Percentiles rank a stretch among this genome's conserved stretches.
Evolutionary conservation across 2,329 filamentous ascomycete species (phyloP).

Genomic region (Leptosphaerulina australis): DNA sequence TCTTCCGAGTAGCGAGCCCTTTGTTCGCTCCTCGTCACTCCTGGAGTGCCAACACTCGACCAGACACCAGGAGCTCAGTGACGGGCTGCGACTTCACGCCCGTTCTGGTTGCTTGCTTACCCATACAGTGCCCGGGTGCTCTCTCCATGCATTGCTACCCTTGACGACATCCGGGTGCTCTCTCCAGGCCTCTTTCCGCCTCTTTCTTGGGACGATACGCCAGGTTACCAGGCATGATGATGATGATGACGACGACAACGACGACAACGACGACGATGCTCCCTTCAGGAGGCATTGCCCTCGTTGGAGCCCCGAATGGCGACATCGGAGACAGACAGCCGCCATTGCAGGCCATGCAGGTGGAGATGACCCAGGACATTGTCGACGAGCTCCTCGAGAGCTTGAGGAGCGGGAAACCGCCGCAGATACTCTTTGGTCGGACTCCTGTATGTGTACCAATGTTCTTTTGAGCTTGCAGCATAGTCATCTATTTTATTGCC

Average conservation of each 20-base stretch:
- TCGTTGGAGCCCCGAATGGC: slow-evolving; percentile 48
- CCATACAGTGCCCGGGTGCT: slow-evolving; percentile 46
- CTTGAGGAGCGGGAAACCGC: slow-evolving; percentile 44
- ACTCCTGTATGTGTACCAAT: slow-evolving; percentile 47
- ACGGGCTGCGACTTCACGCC: slow-evolving; percentile 31
- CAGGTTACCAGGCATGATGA: slow-evolving; percentile 37
- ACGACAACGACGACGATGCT: slow-evolving; percentile 42
- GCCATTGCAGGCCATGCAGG: slow-evolving; percentile 50
- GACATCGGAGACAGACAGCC: slow-evolving; percentile 41
- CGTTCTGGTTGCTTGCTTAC: slow-evolving; percentile 36
- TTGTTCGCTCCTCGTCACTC: slow-evolving; percentile 42
- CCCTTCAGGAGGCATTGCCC: slow-evolving; percentile 43
- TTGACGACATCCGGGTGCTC: slow-evolving; percentile 46
- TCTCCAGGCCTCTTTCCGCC: slow-evolving; percentile 35
- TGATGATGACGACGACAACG: slow-evolving; percentile 41
- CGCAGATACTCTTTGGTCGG: slow-evolving; percentile 48
- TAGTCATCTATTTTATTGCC: slow-evolving; percentile 7
- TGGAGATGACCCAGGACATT: slow-evolving; percentile 50
- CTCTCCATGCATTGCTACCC: slow-evolving; percentile 49
- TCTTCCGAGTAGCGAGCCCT: slow-evolving; percentile 41
- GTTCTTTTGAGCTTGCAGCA: slow-evolving; percentile 12
- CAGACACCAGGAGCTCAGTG: slow-evolving; percentile 35
- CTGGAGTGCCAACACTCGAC: slow-evolving; percentile 32
- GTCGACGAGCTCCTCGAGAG: slow-evolving; percentile 50
- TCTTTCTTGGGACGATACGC: slow-evolving; percentile 11